A percentile compares a stretch with the other conserved stretches of the same genome.
phyloP scores from a whole-genome alignment of 1,284 basidiomycete genomes.

The Trametes pubescens region DNA sequence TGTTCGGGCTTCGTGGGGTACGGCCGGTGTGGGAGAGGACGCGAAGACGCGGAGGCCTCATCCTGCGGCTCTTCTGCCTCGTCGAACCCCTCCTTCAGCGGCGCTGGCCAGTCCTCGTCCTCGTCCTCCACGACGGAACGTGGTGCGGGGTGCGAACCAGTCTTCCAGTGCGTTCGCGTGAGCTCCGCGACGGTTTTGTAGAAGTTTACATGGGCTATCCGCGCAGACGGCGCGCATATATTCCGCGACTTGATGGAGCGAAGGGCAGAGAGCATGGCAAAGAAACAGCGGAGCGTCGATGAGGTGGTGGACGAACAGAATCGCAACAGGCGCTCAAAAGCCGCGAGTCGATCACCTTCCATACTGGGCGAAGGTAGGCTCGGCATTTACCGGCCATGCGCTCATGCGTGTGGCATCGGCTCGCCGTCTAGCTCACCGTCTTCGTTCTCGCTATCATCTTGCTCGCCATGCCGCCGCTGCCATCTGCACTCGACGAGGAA shows the following conservation, averaged over 20 bases:
- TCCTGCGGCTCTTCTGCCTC: slow-evolving; percentile 20
- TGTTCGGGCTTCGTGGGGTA: slow-evolving; percentile 23
- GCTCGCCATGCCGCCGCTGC: slow-evolving; percentile 67
- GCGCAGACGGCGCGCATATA: slow-evolving; percentile 19
- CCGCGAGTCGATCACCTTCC: background rate
- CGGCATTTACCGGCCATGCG: slow-evolving; percentile 16
- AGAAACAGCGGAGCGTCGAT: background rate
- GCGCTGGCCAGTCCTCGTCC: slow-evolving; percentile 30
- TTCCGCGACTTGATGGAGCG: slow-evolving; percentile 16
- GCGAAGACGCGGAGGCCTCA: slow-evolving; percentile 18
- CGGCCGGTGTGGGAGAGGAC: slow-evolving; percentile 19
- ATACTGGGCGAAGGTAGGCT: background rate
- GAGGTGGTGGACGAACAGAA: background rate
- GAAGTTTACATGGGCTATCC: slow-evolving; percentile 34
- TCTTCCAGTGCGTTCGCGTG: slow-evolving; percentile 51
- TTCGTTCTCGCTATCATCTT: background rate
- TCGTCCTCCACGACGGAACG: slow-evolving; percentile 62
- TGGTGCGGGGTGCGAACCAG: slow-evolving; percentile 56
- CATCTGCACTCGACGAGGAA: slow-evolving; percentile 59
- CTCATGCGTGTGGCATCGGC: background rate
- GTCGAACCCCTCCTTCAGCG: slow-evolving; percentile 42
- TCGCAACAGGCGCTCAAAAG: slow-evolving; percentile 4
- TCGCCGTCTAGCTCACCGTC: background rate
- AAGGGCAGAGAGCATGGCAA: slow-evolving; percentile 29
- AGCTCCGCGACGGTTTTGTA: slow-evolving; percentile 41